Conservation (phyloP, 2,329 filamentous ascomycete species). For the Ascocoryne sarcoides region DNA sequence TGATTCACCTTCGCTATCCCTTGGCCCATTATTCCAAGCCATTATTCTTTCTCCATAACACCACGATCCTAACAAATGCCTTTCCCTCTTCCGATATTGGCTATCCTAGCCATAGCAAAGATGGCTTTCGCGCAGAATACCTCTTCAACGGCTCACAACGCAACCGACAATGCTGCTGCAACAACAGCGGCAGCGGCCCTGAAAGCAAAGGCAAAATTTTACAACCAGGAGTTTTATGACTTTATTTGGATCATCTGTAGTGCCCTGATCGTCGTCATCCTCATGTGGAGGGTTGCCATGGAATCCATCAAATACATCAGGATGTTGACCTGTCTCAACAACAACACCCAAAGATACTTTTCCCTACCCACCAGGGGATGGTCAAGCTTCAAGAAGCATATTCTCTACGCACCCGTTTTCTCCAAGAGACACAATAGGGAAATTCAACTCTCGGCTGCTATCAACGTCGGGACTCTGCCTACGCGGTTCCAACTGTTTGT, state of each 20-base stretch:
- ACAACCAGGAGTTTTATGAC: conserved; percentile 47
- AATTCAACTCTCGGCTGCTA: conserved; percentile 56
- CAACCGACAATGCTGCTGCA: conserved; percentile 7
- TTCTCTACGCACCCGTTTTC: conserved; percentile 63
- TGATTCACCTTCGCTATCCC: neutral
- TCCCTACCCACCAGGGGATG: conserved; percentile 43
- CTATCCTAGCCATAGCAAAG: conserved; percentile 15
- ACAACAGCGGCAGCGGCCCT: conserved; percentile 10
- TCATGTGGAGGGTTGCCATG: conserved; percentile 57
- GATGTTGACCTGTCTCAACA: conserved; percentile 65
- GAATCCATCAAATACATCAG: conserved; percentile 60
- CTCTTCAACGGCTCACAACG: conserved; percentile 7
- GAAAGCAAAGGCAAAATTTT: conserved; percentile 15
- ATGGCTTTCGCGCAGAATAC: conserved; percentile 14
- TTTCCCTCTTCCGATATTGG: conserved; percentile 15
- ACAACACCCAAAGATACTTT: conserved; percentile 75
- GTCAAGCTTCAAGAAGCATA: conserved; percentile 57
- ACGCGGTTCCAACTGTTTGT: conserved; percentile 69
- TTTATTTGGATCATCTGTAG: conserved; percentile 58
- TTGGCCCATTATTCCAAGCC: neutral
- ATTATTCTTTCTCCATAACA: neutral
- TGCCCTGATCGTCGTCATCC: conserved; percentile 51
- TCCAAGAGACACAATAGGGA: conserved; percentile 70
- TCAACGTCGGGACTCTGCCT: conserved; percentile 69
- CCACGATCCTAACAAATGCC: conserved; percentile 12